phyloP scores from a whole-genome alignment of 257 asterid species.

The Solanum pimpinellifolium region DNA sequence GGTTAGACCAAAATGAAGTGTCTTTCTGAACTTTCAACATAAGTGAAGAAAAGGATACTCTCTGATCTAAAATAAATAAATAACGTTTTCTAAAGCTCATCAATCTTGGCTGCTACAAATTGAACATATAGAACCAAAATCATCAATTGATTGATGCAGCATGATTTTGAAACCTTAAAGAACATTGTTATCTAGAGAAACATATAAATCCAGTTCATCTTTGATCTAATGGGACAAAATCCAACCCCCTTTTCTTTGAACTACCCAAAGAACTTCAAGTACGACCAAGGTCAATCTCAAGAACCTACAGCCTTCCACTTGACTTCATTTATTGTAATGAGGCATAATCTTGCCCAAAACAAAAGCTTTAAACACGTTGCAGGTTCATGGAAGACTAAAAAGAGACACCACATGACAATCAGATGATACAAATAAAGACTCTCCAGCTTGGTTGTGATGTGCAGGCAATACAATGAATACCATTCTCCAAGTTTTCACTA shows the following conservation, averaged over 20 bases:
- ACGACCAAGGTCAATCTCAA: not conserved
- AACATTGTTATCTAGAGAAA: not conserved
- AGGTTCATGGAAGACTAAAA: not conserved
- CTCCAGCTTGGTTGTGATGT: not conserved
- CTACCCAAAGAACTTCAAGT: not conserved
- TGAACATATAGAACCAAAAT: not conserved
- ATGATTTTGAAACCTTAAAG: not conserved
- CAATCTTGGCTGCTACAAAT: not conserved
- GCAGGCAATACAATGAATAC: not conserved
- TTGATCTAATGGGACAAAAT: not conserved
- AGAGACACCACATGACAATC: not conserved
- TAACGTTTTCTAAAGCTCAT: not conserved
- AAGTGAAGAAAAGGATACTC: not conserved
- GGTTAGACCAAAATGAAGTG: not conserved
- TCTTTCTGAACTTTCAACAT: not conserved
- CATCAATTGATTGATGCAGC: not conserved
- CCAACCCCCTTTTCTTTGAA: not conserved
- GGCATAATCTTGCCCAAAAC: not conserved
- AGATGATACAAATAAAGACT: not conserved
- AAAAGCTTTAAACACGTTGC: not conserved
- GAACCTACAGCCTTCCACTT: not conserved
- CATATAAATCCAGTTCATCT: not conserved
- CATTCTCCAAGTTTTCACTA: not conserved
- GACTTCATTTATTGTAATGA: not conserved
- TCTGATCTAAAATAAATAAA: not conserved